phyloP scores from a whole-genome alignment of 2,329 filamentous ascomycete genomes.

The Calonectria pseudoturangicola region DNA sequence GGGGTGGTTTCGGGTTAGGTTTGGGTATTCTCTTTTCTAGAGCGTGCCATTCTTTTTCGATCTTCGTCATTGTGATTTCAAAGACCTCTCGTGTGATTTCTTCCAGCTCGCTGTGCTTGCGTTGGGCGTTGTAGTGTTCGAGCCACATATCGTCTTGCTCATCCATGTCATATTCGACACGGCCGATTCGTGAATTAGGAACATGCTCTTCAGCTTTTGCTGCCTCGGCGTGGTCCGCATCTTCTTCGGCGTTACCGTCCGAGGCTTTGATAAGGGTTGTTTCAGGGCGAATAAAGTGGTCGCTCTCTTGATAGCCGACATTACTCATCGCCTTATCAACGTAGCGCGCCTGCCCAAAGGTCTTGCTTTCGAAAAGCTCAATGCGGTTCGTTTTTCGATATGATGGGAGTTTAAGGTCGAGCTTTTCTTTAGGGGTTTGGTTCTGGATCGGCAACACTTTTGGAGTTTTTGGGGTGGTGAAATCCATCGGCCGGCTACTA shows the following conservation, averaged over 20 bases:
- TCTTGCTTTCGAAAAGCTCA: slow-evolving; percentile 87
- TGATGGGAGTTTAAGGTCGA: slow-evolving; percentile 85
- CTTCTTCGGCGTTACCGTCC: slow-evolving; percentile 76
- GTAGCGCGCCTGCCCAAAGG: slow-evolving; percentile 89
- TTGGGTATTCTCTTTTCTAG: slow-evolving; percentile 98
- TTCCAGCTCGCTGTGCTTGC: slow-evolving; percentile 84
- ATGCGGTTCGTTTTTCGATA: slow-evolving; percentile 88
- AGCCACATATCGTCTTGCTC: slow-evolving; percentile 99
- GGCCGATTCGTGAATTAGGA: slow-evolving; percentile 74
- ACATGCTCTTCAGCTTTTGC: slow-evolving; percentile 56
- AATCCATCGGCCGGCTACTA: slow-evolving; percentile 67
- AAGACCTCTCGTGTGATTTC: slow-evolving; percentile 94
- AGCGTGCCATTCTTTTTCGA: slow-evolving; percentile 98
- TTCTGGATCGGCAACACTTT: slow-evolving; percentile 85
- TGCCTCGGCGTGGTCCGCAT: slow-evolving; percentile 67
- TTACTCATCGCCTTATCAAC: slow-evolving; percentile 98
- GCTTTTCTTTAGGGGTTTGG: slow-evolving; percentile 85
- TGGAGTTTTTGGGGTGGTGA: slow-evolving; percentile 71
- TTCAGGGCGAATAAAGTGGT: slow-evolving; percentile 88
- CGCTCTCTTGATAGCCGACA: slow-evolving; percentile 96
- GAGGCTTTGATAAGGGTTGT: slow-evolving; percentile 80
- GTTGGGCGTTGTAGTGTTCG: slow-evolving; percentile 85
- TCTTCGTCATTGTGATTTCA: slow-evolving; percentile 98
- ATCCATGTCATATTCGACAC: slow-evolving; percentile 99
- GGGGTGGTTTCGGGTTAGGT: slow-evolving; percentile 95